Percentiles rank a stretch among this genome's conserved stretches.
These are phyloP conservation scores for Pistacia integerrima DNA, from an alignment of 345 rosid genomes.

Conservation along the genomic window DNA sequence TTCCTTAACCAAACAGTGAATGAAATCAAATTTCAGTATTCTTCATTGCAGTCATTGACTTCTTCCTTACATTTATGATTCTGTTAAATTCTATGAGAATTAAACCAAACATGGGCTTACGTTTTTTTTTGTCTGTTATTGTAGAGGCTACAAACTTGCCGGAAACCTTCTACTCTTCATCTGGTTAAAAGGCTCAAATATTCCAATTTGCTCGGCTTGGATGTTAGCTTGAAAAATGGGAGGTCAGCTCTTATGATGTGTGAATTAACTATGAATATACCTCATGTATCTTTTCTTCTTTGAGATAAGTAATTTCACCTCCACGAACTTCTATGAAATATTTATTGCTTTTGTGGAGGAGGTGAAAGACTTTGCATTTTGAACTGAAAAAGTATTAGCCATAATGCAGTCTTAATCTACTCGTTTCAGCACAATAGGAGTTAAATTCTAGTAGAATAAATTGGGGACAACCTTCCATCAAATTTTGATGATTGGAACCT, in stretches of 20 bases:
- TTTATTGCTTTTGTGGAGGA: not conserved
- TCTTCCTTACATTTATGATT: not conserved
- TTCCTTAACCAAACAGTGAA: too few relatives aligned
- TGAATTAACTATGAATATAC: not conserved
- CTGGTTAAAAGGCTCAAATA: conserved; percentile 66
- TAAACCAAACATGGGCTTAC: not conserved
- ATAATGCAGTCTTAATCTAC: not conserved
- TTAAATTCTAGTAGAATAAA: not conserved
- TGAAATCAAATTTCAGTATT: not conserved
- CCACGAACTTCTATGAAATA: not conserved
- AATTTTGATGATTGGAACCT: conserved; percentile 1
- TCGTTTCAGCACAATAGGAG: not conserved
- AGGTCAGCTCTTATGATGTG: conserved; percentile 44
- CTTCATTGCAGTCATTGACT: not conserved
- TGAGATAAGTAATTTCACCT: not conserved
- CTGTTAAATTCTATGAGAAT: not conserved
- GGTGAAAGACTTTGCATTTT: not conserved
- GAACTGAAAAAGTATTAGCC: not conserved
- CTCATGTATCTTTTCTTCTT: not conserved
- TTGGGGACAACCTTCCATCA: not conserved
- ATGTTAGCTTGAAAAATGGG: conserved; percentile 77
- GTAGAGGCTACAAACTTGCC: conserved; percentile 80
- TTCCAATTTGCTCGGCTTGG: conserved; percentile 80
- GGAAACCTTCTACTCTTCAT: conserved; percentile 80
- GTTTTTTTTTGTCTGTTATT: conserved; percentile 12